Evolutionary conservation across 2,329 filamentous ascomycete genomes (phyloP), one percentile per base, ranked within the genome.

Genomic region (Akanthomyces uredinophilus): DNA sequence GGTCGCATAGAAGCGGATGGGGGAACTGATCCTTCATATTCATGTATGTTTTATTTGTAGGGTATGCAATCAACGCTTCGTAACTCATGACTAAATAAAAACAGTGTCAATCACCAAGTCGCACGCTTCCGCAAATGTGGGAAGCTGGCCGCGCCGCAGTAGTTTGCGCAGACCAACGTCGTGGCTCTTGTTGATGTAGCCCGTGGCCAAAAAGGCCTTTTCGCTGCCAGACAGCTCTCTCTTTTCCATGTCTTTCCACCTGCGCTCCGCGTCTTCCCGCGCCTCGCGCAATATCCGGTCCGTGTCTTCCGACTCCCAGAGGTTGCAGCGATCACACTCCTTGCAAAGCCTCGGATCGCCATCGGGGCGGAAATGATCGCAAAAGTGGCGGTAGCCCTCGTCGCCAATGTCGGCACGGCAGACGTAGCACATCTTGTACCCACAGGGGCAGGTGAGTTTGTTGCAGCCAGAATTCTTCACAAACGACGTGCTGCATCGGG

Each of bases 401-500:
- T 84, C 79, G 61, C 81, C 78, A 52, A 89, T 85, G 69, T 91
- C 87, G 67, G 88, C 88, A 46, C 95, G 90, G 74, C 95, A 99
- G 52, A 98, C 86, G 71, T 99, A 99, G 74, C 95, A 99, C 94
- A 98, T 98, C 68, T 90, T 89, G 77, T 98, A 98, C 10, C 95
- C 95, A 75, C 95, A 99, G 18, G 92, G 87, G 72, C 95, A 98
- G 6, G 92, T 94, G 46, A 99, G 83, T 77, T 98, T 98, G 80
- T 99, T 99, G 83, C 95, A 99, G 69, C 95, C 95, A 29, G 88
- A 87, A 7, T 87, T 89, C 74, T 98, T 98, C 76, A 99, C 91
- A 73, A 98, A 98, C 18, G 88, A 91, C 11, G 93, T 91, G 68
- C 91, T 89, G 79, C 95, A 99, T 53, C 89, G 86, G 10, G 95